Conservation (phyloP, 495 filamentous ascomycete species). For the Neurospora cerealis region DNA sequence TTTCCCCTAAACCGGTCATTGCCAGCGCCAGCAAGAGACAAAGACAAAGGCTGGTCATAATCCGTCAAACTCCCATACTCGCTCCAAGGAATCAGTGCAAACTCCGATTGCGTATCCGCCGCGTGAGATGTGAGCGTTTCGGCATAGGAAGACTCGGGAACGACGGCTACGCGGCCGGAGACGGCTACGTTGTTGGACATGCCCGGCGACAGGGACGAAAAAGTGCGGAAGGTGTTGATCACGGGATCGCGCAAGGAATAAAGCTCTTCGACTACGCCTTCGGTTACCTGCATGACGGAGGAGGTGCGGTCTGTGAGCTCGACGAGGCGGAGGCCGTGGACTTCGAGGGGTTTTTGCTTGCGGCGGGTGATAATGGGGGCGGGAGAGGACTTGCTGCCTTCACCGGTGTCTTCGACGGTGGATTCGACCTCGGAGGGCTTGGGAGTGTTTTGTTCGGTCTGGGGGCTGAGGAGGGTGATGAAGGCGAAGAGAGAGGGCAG, state of each 20-base stretch:
- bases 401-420: constrained; percentile 8
- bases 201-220: constrained; percentile 51
- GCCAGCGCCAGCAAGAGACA: constrained; percentile 23
- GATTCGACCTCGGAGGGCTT: background rate
- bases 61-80: constrained; percentile 70
- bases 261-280: constrained; percentile 46
- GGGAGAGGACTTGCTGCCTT: constrained; percentile 2
- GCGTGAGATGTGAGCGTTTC: constrained; percentile 63
- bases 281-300: constrained; percentile 88
- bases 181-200: constrained; percentile 62
- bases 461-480: constrained; percentile 61
- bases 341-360: constrained; percentile 52
- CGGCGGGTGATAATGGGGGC: too few species aligned
- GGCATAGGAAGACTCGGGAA: constrained; percentile 67
- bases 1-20: constrained; percentile 41
- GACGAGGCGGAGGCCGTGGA: constrained; percentile 76
- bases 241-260: constrained; percentile 73
- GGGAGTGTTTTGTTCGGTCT: constrained; percentile 9
- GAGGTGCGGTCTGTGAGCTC: constrained; percentile 90
- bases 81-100: constrained; percentile 86
- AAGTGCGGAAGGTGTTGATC: constrained; percentile 82
- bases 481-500: constrained; percentile 80
- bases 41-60: constrained; percentile 31
- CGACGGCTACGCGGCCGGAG: constrained; percentile 66
- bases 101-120: constrained; percentile 57